Evolutionary conservation across 371 early-diverging fungal genomes (phyloP).

Genomic region (Smittium mucronatum): DNA sequence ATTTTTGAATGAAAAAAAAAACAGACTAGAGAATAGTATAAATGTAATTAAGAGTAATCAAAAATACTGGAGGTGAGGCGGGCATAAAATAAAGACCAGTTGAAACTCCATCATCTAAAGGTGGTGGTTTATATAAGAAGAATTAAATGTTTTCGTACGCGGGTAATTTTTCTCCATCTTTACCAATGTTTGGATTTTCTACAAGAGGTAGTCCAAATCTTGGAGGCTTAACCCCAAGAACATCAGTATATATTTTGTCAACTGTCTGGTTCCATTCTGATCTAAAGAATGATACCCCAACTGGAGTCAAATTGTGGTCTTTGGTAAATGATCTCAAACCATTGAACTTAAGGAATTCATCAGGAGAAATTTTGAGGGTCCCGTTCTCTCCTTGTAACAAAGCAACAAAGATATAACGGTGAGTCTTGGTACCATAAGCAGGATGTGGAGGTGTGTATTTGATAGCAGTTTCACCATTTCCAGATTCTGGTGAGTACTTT

Average conservation of each 20-base stretch:
- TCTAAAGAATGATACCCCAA: constrained; percentile 61
- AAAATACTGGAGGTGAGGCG: not conserved
- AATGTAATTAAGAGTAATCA: not conserved
- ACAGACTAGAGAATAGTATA: not conserved
- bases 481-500: constrained; percentile 15
- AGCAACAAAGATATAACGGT: constrained; percentile 57
- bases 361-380: constrained; percentile 37
- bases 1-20: not conserved
- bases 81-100: not conserved
- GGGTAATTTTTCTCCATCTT: not conserved
- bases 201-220: constrained; percentile 16
- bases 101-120: too few species aligned
- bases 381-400: constrained; percentile 55
- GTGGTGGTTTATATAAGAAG: too few species aligned
- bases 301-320: constrained; percentile 33
- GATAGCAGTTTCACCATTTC: constrained; percentile 37
- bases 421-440: constrained; percentile 60
- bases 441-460: constrained; percentile 72
- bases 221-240: constrained; percentile 32
- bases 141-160: not conserved
- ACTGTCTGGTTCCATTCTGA: constrained; percentile 59
- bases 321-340: constrained; percentile 37
- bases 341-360: constrained; percentile 29
- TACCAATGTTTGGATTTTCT: not conserved
- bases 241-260: constrained; percentile 48